A percentile compares a stretch with the other conserved stretches of the same genome.
Conservation (phyloP, 192 early-diverging fungal species). For the Nowakowskiella sp. region DNA sequence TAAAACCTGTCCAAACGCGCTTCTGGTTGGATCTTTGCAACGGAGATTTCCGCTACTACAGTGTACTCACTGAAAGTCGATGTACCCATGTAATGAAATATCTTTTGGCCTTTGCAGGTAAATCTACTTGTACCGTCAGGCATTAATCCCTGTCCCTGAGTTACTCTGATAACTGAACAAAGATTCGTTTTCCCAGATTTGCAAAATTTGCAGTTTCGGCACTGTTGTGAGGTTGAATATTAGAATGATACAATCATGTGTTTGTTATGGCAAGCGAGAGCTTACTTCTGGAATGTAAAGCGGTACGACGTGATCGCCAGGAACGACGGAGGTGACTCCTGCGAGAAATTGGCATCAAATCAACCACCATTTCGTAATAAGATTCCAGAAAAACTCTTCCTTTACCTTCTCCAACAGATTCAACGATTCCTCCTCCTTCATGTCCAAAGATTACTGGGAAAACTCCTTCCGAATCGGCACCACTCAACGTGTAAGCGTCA, state of each 20-base stretch:
- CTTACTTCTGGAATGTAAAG: constrained; percentile 57
- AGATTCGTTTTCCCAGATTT: constrained; percentile 95
- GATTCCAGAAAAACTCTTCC: background rate
- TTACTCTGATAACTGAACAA: constrained; percentile 80
- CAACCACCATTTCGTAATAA: too few species aligned
- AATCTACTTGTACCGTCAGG: constrained; percentile 89
- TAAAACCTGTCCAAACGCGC: constrained; percentile 80
- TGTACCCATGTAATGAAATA: constrained; percentile 90
- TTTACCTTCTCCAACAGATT: constrained; percentile 79
- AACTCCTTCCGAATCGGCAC: constrained; percentile 63
- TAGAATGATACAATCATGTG: background rate
- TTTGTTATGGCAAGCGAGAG: background rate
- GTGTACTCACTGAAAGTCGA: constrained; percentile 96
- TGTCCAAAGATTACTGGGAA: constrained; percentile 94
- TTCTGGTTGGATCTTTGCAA: constrained; percentile 73
- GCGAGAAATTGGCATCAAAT: background rate
- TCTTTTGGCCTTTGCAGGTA: constrained; percentile 75
- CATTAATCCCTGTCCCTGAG: constrained; percentile 85
- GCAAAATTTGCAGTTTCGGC: constrained; percentile 95
- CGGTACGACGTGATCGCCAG: constrained; percentile 95
- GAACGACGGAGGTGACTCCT: constrained; percentile 78
- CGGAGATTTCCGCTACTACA: constrained; percentile 78
- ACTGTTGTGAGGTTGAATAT: constrained; percentile 47
- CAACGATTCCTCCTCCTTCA: constrained; percentile 88
- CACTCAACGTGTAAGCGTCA: constrained; percentile 91